Evolutionary conservation across 2,329 filamentous ascomycete genomes (phyloP), one percentile per base, ranked within the genome.

Genomic region (Verticillium alfalfae): DNA sequence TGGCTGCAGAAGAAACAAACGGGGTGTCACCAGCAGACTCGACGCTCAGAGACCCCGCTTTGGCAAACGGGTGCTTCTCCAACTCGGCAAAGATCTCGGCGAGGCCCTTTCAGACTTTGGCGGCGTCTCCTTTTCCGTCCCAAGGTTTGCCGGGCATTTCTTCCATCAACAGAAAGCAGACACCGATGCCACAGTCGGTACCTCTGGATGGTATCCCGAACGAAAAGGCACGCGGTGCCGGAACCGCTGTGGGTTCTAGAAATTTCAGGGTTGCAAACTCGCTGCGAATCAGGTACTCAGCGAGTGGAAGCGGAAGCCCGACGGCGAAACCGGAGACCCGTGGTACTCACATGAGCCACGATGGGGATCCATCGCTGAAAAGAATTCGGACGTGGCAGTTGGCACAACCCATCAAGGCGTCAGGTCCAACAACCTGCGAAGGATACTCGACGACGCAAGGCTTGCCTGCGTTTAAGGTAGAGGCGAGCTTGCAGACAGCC

Each of bases 191-290:
- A 45, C 67, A 62, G 18, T 66, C 62, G 34, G 65, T 65, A 16
- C 61, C 57, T 10, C 65, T 49, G 9, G 65, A 65, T 4, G 64
- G 54, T 22, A 71, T 62, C 3, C 69, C 70, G 41, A 66, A 70
- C 1, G 45, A 62, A 62, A 70, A 69, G 7, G 61, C 68, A 54
- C 62, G 66, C 5, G 69, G 68, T 3, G 70, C 67, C 5, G 70
- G 71, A 2, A 72, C 66, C 0, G 57, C 39, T 2, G 68, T 67
- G 3, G 61, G 65, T 57, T 71, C 69, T 7, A 74, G 65, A 58
- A 70, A 73, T 56, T 71, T 72, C 22, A 74, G 65, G 1, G 72
- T 73, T 1, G 69, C 69, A 41, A 69, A 73, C 62, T 73, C 70
- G 67, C 71, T 73, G 31, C 57, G 57, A 3, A 73, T 65, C 16